These are phyloP conservation scores for Cichorium intybus DNA, from an alignment of 140 eudicot genomes.

Conservation along the genomic window DNA sequence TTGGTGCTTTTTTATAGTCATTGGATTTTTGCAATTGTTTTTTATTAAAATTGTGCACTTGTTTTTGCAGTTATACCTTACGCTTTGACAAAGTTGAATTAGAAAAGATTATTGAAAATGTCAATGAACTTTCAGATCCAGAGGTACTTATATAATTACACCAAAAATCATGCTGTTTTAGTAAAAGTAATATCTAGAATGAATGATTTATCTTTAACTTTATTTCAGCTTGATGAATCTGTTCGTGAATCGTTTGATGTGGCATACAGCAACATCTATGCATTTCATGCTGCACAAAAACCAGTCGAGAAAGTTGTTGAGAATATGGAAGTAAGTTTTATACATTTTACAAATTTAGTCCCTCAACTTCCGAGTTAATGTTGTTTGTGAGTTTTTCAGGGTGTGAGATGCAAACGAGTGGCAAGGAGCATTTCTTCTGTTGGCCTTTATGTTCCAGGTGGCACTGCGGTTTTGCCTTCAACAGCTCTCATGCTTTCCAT, in stretches of 20 bases:
- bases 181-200: neutral
- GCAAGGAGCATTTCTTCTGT: constrained; percentile 89
- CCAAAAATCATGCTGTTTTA: neutral
- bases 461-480: constrained; percentile 98
- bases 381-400: constrained; percentile 44
- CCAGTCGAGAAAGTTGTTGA: constrained; percentile 89
- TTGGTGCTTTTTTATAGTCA: constrained; percentile 34
- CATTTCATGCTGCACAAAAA: constrained; percentile 98
- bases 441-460: constrained; percentile 99
- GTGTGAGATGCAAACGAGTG: constrained; percentile 97
- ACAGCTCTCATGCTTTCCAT: constrained; percentile 98
- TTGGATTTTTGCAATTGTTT: neutral
- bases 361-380: neutral
- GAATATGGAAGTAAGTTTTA: constrained; percentile 79
- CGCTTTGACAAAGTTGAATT: constrained; percentile 84
- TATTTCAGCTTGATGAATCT: constrained; percentile 75
- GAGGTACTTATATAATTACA: constrained; percentile 46
- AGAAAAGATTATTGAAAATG: constrained; percentile 64
- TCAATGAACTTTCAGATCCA: constrained; percentile 80
- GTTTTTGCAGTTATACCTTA: constrained; percentile 63
- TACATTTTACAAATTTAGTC: constrained; percentile 1
- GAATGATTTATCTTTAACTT: neutral
- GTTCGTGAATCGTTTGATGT: constrained; percentile 97
- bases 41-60: neutral
- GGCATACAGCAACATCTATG: constrained; percentile 90